Evolutionary conservation across 2,329 filamentous ascomycete species (phyloP).

Genomic region (Pseudocercospora cruenta): DNA sequence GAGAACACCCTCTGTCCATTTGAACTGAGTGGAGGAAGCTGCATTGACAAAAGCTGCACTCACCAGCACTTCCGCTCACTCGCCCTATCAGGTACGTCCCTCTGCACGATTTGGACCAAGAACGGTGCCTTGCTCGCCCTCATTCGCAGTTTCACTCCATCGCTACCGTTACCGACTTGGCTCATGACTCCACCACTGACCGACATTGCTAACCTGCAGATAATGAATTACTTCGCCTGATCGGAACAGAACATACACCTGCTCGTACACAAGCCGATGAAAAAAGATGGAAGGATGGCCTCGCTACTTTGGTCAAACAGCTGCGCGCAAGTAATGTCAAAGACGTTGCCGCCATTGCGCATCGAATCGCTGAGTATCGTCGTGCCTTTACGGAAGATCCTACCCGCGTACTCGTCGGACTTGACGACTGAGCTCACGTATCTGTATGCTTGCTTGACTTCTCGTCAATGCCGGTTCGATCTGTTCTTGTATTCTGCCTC

Average conservation of each 20-base stretch:
- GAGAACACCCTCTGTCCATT: conserved; percentile 74
- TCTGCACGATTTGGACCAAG: not conserved
- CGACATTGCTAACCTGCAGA: conserved; percentile 38
- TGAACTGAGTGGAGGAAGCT: conserved; percentile 72
- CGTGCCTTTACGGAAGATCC: conserved; percentile 66
- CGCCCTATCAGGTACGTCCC: conserved; percentile 26
- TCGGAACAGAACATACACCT: conserved; percentile 34
- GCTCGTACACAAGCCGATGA: conserved; percentile 31
- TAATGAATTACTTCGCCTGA: conserved; percentile 35
- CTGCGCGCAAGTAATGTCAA: conserved; percentile 62
- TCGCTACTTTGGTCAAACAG: conserved; percentile 63
- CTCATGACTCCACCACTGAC: conserved; percentile 29
- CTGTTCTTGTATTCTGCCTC: not conserved
- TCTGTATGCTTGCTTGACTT: not conserved
- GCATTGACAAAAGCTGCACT: conserved; percentile 74
- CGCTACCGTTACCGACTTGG: not conserved
- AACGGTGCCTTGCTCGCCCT: not conserved
- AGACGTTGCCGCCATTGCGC: conserved; percentile 69
- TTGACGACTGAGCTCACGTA: conserved; percentile 14
- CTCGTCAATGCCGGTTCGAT: not conserved
- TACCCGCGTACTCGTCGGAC: conserved; percentile 59
- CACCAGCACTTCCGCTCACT: conserved; percentile 77
- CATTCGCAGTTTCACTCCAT: not conserved
- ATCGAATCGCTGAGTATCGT: conserved; percentile 69
- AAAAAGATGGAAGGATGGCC: conserved; percentile 60